Conservation (phyloP, 1,284 basidiomycete species). For the Malassezia psittaci region DNA sequence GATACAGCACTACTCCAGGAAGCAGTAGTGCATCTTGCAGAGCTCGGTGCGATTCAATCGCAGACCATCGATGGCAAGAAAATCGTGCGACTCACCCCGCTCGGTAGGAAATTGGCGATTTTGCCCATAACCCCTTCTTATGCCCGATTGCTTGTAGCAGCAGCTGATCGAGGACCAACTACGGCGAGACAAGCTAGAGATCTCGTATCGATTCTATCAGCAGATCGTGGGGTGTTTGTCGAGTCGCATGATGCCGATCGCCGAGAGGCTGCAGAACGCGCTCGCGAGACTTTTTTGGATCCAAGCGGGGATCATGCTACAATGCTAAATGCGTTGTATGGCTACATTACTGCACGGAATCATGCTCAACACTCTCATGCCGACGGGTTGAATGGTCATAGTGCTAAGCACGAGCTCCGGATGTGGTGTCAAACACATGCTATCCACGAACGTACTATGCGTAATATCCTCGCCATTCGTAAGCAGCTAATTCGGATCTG, state of each 20-base stretch:
- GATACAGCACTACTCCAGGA: constrained; percentile 23
- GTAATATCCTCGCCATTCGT: constrained; percentile 35
- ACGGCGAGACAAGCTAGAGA: constrained; percentile 34
- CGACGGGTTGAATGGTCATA: neutral
- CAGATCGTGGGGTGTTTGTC: constrained; percentile 30
- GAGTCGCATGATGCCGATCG: constrained; percentile 28
- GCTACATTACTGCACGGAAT: constrained; percentile 25
- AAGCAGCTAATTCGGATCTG: constrained; percentile 35
- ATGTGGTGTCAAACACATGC: constrained; percentile 38
- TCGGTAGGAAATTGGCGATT: constrained; percentile 35
- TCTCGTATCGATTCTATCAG: constrained; percentile 40
- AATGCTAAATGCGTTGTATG: constrained; percentile 40
- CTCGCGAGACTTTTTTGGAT: constrained; percentile 43
- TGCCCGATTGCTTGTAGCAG: constrained; percentile 36
- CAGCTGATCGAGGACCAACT: constrained; percentile 23
- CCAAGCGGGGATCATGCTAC: constrained; percentile 40
- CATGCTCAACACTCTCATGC: constrained; percentile 1
- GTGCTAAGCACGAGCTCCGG: constrained; percentile 12
- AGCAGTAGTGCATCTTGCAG: constrained; percentile 32
- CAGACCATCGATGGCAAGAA: neutral
- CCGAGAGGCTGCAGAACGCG: constrained; percentile 45
- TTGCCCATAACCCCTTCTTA: constrained; percentile 38
- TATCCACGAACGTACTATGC: constrained; percentile 34
- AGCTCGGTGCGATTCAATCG: constrained; percentile 33
- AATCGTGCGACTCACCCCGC: constrained; percentile 23